phyloP scores from a whole-genome alignment of 2,329 filamentous ascomycete species.

The Xylaria sp. region DNA sequence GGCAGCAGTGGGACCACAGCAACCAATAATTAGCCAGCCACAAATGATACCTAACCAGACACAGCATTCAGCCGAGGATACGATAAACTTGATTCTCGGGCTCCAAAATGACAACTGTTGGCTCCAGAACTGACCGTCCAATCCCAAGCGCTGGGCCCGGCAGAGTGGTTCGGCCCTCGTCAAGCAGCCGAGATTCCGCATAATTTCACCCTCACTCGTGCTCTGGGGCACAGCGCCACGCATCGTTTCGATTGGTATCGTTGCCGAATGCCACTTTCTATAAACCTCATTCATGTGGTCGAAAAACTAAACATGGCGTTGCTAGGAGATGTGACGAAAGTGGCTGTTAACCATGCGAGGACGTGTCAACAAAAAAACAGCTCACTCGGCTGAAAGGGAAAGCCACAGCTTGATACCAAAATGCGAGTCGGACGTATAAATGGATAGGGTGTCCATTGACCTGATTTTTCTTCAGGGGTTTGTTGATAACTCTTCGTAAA shows the following conservation, averaged over 20 bases:
- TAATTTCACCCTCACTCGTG: not conserved
- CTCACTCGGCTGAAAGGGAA: not conserved
- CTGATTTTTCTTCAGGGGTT: not conserved
- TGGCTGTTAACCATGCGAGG: conserved; percentile 3
- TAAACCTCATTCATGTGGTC: conserved; percentile 9
- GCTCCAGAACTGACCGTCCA: conserved; percentile 20
- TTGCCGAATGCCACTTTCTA: conserved; percentile 11
- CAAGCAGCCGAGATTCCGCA: conserved; percentile 17
- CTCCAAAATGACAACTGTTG: conserved; percentile 1
- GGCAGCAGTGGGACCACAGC: not conserved
- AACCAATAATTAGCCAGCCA: conserved; percentile 12
- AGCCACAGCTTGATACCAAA: not conserved
- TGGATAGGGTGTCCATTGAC: conserved; percentile 1
- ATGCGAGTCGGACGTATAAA: not conserved
- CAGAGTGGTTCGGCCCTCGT: conserved; percentile 27
- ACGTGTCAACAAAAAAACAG: not conserved
- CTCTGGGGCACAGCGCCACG: conserved; percentile 12
- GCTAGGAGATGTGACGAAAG: conserved; percentile 7
- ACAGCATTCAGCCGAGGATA: not conserved
- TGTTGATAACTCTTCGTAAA: not conserved
- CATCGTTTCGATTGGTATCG: conserved; percentile 12
- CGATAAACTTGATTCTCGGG: conserved; percentile 9
- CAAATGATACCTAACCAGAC: conserved; percentile 18
- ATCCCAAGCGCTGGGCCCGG: conserved; percentile 28
- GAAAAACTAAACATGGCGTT: not conserved